Percentiles rank a stretch among this genome's conserved stretches.
These are phyloP conservation scores for Penicillium chermesinum DNA, from an alignment of 495 filamentous ascomycete species.

Conservation along the genomic window DNA sequence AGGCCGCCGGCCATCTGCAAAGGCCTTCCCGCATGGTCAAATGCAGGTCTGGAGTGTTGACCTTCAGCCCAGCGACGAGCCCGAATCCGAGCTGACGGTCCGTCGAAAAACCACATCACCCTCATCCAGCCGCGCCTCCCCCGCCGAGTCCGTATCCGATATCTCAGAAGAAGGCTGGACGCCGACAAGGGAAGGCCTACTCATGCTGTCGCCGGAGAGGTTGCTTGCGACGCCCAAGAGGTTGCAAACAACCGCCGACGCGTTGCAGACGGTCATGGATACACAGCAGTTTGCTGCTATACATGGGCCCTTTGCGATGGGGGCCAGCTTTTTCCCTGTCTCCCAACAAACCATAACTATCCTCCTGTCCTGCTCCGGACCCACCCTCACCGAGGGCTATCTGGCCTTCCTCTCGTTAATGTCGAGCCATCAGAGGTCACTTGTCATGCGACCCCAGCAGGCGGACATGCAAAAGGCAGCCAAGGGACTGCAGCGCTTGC, in stretches of 20 bases:
- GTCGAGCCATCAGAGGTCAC: conserved; percentile 22
- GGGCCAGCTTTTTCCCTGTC: conserved; percentile 16
- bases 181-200: background rate
- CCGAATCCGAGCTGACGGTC: conserved; percentile 4
- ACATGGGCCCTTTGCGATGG: conserved; percentile 23
- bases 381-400: conserved; percentile 22
- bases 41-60: conserved; percentile 20
- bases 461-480: conserved; percentile 23
- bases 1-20: conserved; percentile 14
- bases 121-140: conserved; percentile 6
- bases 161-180: conserved; percentile 3
- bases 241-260: conserved; percentile 19
- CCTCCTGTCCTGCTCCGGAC: conserved; percentile 17
- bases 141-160: conserved; percentile 4
- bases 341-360: conserved; percentile 17
- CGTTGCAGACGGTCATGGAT: conserved; percentile 22
- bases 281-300: conserved; percentile 21
- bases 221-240: conserved; percentile 13
- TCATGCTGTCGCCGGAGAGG: conserved; percentile 16
- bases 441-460: conserved; percentile 16
- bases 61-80: conserved; percentile 4
- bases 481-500: conserved; percentile 19
- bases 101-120: conserved; percentile 4
- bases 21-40: conserved; percentile 14
- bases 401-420: conserved; percentile 23